A percentile compares a stretch with the other conserved stretches of the same genome.
Evolutionary conservation across 176 grass and related monocot genomes (phyloP).

Genomic region (Dactylis glomerata): DNA sequence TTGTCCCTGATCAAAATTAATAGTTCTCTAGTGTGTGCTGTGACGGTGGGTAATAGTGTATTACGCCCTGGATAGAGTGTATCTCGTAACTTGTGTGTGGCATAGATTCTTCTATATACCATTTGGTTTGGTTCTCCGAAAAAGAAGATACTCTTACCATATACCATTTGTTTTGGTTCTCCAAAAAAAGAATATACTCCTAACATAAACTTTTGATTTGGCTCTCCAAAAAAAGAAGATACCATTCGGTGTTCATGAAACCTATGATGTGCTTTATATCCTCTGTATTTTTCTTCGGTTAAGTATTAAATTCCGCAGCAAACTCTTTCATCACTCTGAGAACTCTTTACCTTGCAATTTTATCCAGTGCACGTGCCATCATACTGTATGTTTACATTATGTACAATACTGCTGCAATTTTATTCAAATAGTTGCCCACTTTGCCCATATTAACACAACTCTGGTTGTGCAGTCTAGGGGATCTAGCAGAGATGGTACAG

Average conservation of each 20-base stretch:
- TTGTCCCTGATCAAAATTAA: background rate
- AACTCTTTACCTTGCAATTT: slow-evolving; percentile 3
- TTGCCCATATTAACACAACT: slow-evolving; percentile 12
- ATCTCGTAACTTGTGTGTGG: background rate
- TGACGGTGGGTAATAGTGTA: background rate
- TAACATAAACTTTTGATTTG: background rate
- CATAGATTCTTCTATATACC: background rate
- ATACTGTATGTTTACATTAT: background rate
- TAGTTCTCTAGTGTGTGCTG: background rate
- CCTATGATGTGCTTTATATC: slow-evolving; percentile 1
- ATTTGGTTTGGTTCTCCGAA: background rate
- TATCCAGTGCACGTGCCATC: background rate
- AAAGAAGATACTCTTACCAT: background rate
- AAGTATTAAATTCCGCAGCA: background rate
- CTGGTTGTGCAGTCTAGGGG: slow-evolving; percentile 79
- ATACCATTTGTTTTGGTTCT: background rate
- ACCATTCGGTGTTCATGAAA: slow-evolving; percentile 17
- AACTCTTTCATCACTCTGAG: slow-evolving; percentile 4
- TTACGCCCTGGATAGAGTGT: background rate
- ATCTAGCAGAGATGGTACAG: slow-evolving; percentile 88
- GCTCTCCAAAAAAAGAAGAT: background rate
- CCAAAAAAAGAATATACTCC: background rate
- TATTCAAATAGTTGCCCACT: background rate
- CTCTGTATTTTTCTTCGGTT: background rate
- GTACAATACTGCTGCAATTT: background rate